Evolutionary conservation across 352 stramenopile genomes (phyloP), one percentile per base, ranked within the genome.

Genomic region (Phytopythium vexans): DNA sequence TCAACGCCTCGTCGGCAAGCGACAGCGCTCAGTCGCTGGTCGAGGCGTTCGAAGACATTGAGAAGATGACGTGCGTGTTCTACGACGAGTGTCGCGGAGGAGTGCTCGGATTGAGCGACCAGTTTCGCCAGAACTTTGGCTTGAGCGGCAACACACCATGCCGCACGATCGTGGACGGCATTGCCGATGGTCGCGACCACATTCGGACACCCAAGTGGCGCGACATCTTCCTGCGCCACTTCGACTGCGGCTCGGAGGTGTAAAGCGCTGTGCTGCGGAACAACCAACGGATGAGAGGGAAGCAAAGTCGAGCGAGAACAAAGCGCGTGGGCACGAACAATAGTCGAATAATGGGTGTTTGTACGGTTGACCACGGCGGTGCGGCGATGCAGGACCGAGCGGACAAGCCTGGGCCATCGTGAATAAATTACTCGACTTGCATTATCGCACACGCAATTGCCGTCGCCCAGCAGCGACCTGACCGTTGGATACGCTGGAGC

Each of bases 51-150:
- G 52, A 75, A 14, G 83, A 93, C 47, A 79, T 94, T 34, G 80
- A 93, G 60, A 92, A 91, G 69, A 95, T 95, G 86, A 92, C 85
- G 8, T 95, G 86, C 48, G 66, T 95, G 41, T 93, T 93, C 52
- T 92, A 90, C 54, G 71, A 94, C 51, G 81, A 94, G 54, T 95
- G 86, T 52, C 83, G 80, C 38, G 83, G 74, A 41, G 72, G 72
- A 10, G 82, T 95, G 38, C 59, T 58, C 14, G 77, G 90, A 56
- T 88, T 80, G 50, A 90, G 64, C 41, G 52, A 74, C 37, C 44
- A 59, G 42, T 94, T 95, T 49, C 75, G 72, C 12, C 62, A 66
- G 35, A 90, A 75, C 49, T 95, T 95, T 53, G 68, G 87, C 51
- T 55, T 58, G 32, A 77, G 58, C 15, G 66, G 57, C 2, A 82